Percentiles rank a stretch among this genome's conserved stretches.
phyloP scores from a whole-genome alignment of 352 stramenopile genomes.

The Phytopythium mirpurense region DNA sequence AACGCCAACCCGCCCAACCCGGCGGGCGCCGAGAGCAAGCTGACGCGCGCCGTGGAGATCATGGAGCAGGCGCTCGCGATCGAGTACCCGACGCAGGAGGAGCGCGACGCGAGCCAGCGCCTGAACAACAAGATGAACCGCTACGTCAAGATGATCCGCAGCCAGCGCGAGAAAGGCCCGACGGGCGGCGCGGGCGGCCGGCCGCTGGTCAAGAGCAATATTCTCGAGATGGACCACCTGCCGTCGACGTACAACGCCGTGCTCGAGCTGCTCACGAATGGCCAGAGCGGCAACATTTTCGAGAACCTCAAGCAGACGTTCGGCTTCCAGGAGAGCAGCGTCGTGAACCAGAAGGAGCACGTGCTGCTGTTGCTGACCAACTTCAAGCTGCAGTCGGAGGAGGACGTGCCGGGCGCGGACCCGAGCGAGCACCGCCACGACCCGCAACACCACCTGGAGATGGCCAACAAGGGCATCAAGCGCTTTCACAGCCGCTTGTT shows the following conservation, averaged over 20 bases:
- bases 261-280: constrained; percentile 39
- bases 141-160: constrained; percentile 86
- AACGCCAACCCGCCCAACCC: constrained; percentile 54
- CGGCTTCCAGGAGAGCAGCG: constrained; percentile 92
- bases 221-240: constrained; percentile 62
- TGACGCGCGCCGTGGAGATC: constrained; percentile 62
- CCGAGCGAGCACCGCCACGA: constrained; percentile 42
- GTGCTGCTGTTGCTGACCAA: constrained; percentile 77
- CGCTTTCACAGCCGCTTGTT: constrained; percentile 76
- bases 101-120: constrained; percentile 61
- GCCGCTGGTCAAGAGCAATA: constrained; percentile 58
- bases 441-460: constrained; percentile 60
- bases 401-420: constrained; percentile 20
- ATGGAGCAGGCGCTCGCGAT: constrained; percentile 78
- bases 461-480: constrained; percentile 72
- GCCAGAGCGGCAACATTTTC: constrained; percentile 66
- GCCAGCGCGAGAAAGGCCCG: constrained; percentile 55
- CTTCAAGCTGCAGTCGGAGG: constrained; percentile 69
- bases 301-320: constrained; percentile 94
- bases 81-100: constrained; percentile 64
- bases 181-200: constrained; percentile 20
- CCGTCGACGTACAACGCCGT: constrained; percentile 63
- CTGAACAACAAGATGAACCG: constrained; percentile 85
- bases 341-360: constrained; percentile 75
- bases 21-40: constrained; percentile 51